Conservation (phyloP, 2,329 filamentous ascomycete genomes). For the Nothophoma quercina region DNA sequence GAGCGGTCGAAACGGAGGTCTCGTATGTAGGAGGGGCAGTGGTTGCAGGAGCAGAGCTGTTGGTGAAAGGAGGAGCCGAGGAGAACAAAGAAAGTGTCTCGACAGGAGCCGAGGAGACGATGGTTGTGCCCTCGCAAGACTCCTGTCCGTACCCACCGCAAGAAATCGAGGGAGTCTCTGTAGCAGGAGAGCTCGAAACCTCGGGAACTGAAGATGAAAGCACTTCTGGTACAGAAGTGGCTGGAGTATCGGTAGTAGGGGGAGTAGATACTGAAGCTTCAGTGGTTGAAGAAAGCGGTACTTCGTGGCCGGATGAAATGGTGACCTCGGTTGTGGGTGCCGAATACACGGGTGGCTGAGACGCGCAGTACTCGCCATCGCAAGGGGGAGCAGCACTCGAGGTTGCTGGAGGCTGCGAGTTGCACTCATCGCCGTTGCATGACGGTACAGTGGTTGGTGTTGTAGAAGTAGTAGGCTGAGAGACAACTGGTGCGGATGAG, state of each 20-base stretch:
- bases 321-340: neutral
- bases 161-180: slow-evolving; percentile 12
- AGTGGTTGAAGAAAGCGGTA: slow-evolving; percentile 14
- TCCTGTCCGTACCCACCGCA: slow-evolving; percentile 15
- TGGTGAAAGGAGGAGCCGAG: slow-evolving; percentile 21
- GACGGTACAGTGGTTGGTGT: slow-evolving; percentile 15
- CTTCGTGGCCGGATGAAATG: slow-evolving; percentile 12
- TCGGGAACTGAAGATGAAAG: slow-evolving; percentile 1
- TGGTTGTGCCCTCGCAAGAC: slow-evolving; percentile 8
- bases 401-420: slow-evolving; percentile 13
- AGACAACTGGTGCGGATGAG: slow-evolving; percentile 18
- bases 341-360: slow-evolving; percentile 1
- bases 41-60: slow-evolving; percentile 27
- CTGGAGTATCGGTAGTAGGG: slow-evolving; percentile 15
- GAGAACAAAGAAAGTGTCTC: slow-evolving; percentile 14
- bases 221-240: neutral
- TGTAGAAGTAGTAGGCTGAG: slow-evolving; percentile 14
- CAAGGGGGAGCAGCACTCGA: slow-evolving; percentile 1
- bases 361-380: slow-evolving; percentile 1
- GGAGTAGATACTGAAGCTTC: slow-evolving; percentile 8
- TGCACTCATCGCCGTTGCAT: slow-evolving; percentile 12
- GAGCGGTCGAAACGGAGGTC: slow-evolving; percentile 10
- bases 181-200: slow-evolving; percentile 10
- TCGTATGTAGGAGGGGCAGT: slow-evolving; percentile 17
- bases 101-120: slow-evolving; percentile 6